Conservation (phyloP, 1,284 basidiomycete genomes). For the Austroboletus olivaceoglutinosus region DNA sequence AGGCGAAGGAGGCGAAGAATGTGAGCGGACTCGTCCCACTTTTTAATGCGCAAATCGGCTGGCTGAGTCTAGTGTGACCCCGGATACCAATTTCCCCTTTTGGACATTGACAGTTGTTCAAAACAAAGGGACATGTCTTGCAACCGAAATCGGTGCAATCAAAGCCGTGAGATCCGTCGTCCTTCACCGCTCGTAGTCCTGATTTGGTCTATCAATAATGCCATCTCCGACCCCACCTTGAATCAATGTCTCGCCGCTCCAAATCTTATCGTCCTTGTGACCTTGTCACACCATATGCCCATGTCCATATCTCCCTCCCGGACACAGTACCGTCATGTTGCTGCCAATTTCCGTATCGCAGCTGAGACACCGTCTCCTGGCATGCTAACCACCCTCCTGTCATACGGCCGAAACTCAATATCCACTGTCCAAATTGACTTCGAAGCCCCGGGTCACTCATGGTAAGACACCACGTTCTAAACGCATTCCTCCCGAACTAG, state of each 20-base stretch:
- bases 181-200: neutral
- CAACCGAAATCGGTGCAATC: neutral
- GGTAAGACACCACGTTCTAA: neutral
- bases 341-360: neutral
- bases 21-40: slow-evolving; percentile 27
- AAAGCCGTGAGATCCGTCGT: neutral
- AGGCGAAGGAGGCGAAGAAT: neutral
- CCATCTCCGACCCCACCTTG: neutral
- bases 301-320: neutral
- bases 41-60: slow-evolving; percentile 24
- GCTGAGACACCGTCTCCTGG: neutral
- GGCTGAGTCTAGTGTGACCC: slow-evolving; percentile 13
- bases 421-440: neutral
- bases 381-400: neutral
- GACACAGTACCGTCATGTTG: neutral
- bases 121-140: neutral
- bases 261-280: neutral
- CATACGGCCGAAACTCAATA: neutral
- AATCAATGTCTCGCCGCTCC: neutral
- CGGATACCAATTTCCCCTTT: slow-evolving; percentile 20
- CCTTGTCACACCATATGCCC: neutral
- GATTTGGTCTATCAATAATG: neutral
- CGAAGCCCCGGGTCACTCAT: too few relatives aligned
- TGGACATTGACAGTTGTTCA: neutral
- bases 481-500: neutral